These are phyloP conservation scores for Striga hermonthica DNA, from an alignment of 305 asterid species.

Conservation along the genomic window DNA sequence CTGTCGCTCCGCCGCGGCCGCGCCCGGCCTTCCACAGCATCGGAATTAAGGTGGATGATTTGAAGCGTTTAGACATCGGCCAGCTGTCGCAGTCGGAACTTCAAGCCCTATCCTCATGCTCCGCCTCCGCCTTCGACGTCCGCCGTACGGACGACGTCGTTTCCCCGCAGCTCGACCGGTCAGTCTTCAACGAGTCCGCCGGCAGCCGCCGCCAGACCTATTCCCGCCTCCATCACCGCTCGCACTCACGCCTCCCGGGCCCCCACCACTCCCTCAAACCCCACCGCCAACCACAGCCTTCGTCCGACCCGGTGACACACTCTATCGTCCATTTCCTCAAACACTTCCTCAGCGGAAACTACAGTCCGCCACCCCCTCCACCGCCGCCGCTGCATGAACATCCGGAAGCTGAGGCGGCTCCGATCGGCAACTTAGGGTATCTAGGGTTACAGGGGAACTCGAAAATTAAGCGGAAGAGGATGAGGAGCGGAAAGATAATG, in stretches of 20 bases:
- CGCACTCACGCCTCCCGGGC: constrained; percentile 59
- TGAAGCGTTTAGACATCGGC: constrained; percentile 49
- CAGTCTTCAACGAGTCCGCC: constrained; percentile 81
- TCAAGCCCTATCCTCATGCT: constrained; percentile 63
- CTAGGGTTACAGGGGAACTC: constrained; percentile 41
- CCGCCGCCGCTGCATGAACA: constrained; percentile 30
- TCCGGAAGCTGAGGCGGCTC: constrained; percentile 25
- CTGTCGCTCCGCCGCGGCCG: constrained; percentile 25
- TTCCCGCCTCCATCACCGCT: constrained; percentile 62
- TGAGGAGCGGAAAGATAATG: constrained; percentile 35
- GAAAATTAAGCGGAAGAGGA: constrained; percentile 47
- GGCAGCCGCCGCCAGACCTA: constrained; percentile 87
- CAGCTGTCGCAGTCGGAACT: constrained; percentile 74
- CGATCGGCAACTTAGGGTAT: constrained; percentile 33
- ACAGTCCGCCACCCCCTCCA: constrained; percentile 58
- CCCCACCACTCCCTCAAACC: constrained; percentile 50
- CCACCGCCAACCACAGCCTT: constrained; percentile 31
- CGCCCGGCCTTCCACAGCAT: constrained; percentile 22
- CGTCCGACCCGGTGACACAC: constrained; percentile 64
- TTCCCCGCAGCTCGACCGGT: constrained; percentile 58
- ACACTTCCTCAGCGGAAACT: constrained; percentile 50
- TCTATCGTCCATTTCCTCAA: constrained; percentile 68
- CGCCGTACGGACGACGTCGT: constrained; percentile 56
- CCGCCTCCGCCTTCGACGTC: constrained; percentile 53
- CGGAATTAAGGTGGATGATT: constrained; percentile 43